Evolutionary conservation across 2,329 filamentous ascomycete genomes (phyloP).

Genomic region (Aspergillus phoenicis): DNA sequence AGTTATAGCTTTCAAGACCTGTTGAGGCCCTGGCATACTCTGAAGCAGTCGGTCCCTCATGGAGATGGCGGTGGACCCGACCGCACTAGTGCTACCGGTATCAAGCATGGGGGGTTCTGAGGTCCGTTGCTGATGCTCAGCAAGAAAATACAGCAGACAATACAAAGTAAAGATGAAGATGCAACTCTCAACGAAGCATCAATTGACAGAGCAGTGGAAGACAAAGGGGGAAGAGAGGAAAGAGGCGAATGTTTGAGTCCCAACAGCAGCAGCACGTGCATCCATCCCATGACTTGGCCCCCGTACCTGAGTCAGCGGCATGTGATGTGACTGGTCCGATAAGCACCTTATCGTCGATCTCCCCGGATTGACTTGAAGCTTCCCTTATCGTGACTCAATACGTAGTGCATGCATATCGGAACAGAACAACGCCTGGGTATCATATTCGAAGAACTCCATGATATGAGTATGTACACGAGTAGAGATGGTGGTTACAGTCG

Average conservation of each 20-base stretch:
- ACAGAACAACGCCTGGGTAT: slow-evolving; percentile 2
- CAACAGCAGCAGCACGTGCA: slow-evolving; percentile 5
- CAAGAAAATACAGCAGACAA: background rate
- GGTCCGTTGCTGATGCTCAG: background rate
- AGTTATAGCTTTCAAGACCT: slow-evolving; percentile 37
- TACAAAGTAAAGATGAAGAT: background rate
- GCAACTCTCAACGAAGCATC: background rate
- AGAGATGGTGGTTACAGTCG: background rate
- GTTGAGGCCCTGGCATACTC: slow-evolving; percentile 38
- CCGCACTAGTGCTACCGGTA: slow-evolving; percentile 10
- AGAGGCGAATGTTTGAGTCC: slow-evolving; percentile 6
- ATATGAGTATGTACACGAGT: slow-evolving; percentile 1
- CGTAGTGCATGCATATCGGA: background rate
- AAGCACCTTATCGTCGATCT: slow-evolving; percentile 5
- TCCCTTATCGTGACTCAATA: background rate
- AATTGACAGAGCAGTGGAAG: background rate
- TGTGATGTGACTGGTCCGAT: slow-evolving; percentile 16
- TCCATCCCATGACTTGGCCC: slow-evolving; percentile 14
- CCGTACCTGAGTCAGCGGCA: slow-evolving; percentile 13
- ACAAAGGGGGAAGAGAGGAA: background rate
- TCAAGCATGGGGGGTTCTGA: slow-evolving; percentile 3
- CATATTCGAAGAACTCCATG: background rate
- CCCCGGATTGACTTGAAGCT: background rate
- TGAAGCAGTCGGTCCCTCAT: slow-evolving; percentile 19
- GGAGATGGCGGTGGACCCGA: slow-evolving; percentile 11